Evolutionary conservation across 495 filamentous ascomycete species (phyloP).

Genomic region (Collariella sp.): DNA sequence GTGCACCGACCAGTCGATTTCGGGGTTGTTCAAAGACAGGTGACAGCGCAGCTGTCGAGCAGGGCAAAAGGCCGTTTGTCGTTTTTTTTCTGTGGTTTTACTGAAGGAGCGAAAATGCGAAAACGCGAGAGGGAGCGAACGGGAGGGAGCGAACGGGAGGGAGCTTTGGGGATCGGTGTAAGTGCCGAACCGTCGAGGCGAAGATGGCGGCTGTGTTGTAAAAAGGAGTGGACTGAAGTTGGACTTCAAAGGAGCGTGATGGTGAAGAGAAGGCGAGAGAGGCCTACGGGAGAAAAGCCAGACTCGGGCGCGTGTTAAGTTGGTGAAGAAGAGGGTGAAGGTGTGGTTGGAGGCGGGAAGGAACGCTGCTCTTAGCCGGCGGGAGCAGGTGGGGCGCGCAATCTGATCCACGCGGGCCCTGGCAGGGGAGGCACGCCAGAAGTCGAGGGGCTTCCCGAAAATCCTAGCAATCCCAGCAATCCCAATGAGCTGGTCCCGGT

Average conservation of each 20-base stretch:
- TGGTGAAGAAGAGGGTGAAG: conserved; percentile 15
- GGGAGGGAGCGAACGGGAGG: background rate
- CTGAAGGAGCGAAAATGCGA: conserved; percentile 28
- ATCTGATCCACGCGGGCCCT: conserved; percentile 10
- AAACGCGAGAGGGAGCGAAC: conserved; percentile 6
- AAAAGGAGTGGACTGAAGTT: conserved; percentile 21
- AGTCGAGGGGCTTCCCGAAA: conserved; percentile 4
- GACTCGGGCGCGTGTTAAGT: conserved; percentile 8
- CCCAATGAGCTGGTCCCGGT: conserved; percentile 20
- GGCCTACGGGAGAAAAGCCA: conserved; percentile 14
- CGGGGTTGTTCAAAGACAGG: conserved; percentile 8
- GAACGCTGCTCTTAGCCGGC: conserved; percentile 4
- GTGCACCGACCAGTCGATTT: background rate
- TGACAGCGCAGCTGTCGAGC: conserved; percentile 16
- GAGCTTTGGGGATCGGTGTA: background rate
- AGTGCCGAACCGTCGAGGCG: background rate
- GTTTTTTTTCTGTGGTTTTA: conserved; percentile 1
- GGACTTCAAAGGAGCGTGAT: conserved; percentile 18
- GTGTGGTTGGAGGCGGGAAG: conserved; percentile 2
- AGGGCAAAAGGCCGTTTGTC: background rate
- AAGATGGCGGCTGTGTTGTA: background rate
- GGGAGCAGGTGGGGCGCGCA: conserved; percentile 11
- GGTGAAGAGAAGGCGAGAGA: conserved; percentile 19
- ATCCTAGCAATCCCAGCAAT: conserved; percentile 22
- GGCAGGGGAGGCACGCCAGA: background rate